Percentiles rank a stretch among this genome's conserved stretches.
phyloP scores from a whole-genome alignment of 495 filamentous ascomycete genomes.

The Annulohypoxylon maeteangense region DNA sequence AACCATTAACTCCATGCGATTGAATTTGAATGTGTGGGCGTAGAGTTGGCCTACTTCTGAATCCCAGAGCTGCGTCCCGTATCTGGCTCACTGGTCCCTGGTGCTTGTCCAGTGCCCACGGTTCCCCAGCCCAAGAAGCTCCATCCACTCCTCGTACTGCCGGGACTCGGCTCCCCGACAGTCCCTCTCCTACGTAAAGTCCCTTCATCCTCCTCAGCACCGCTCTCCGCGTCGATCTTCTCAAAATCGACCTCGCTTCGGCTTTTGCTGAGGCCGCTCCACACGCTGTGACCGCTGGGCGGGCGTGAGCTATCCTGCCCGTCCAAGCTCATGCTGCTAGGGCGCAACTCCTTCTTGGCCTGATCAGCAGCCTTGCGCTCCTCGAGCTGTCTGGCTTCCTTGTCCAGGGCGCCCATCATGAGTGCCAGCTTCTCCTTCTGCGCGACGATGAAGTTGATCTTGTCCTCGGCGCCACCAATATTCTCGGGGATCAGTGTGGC shows the following conservation, averaged over 20 bases:
- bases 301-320: slow-evolving; percentile 48
- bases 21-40: slow-evolving; percentile 8
- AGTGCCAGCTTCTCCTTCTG: slow-evolving; percentile 78
- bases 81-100: slow-evolving; percentile 20
- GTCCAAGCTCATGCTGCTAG: slow-evolving; percentile 48
- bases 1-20: slow-evolving; percentile 32
- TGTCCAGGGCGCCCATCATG: slow-evolving; percentile 77
- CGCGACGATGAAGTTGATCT: slow-evolving; percentile 73
- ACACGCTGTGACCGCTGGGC: slow-evolving; percentile 60
- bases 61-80: slow-evolving; percentile 46
- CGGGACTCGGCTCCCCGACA: slow-evolving; percentile 20
- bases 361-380: slow-evolving; percentile 43
- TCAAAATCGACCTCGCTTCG: slow-evolving; percentile 83
- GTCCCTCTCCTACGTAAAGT: slow-evolving; percentile 45
- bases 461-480: slow-evolving; percentile 69
- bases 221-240: slow-evolving; percentile 79
- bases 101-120: slow-evolving; percentile 14
- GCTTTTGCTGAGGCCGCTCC: slow-evolving; percentile 71
- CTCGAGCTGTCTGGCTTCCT: slow-evolving; percentile 68
- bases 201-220: slow-evolving; percentile 58
- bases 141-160: slow-evolving; percentile 57
- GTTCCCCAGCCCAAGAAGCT: slow-evolving; percentile 69
- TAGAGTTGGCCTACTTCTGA: slow-evolving; percentile 35
- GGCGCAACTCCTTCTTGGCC: slow-evolving; percentile 32
- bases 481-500: slow-evolving; percentile 74